Base-by-base conservation (phyloP, 306 rosid species). In the Inga oerstediana region DNA sequence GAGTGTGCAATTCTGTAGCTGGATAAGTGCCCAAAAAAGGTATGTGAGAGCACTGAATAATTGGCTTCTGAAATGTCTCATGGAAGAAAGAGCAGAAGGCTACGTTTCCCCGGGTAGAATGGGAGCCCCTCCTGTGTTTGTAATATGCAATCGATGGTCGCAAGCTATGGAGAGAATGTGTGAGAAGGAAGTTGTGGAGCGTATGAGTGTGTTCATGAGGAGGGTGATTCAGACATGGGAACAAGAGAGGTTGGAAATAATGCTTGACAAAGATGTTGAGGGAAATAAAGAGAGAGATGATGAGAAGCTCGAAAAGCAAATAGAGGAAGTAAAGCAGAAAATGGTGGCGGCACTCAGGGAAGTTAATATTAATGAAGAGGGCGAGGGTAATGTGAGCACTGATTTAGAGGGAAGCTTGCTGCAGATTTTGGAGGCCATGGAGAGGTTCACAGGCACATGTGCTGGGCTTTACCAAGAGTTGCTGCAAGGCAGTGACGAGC, bases 61-160 rank as follows among this genome's bases (percentile, higher is more conserved):
- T 74, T 97, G 98, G 97, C 94, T 97, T 79, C 82, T 89, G 51
- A 97, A 92, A 85, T 97, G 97, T 83, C 93, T 97, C 51, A 54
- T 85, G 7, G 97, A 94, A 86, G 98, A 92, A 86, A 92, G 95
- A 48, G 67, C 92, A 2, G 99, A 96, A 81, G 97, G 98, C 44
- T 51, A 80, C 76, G 93, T 92, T 80, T 97, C 99, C 43, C 97
- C 99, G 20, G 89, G 98, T 68, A 87, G 99, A 75, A 81, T 97
- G 20, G 99, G 97, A 11, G 99, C 98, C 1, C 99, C 99, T 4
- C 92, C 82, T 8, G 87, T 97, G 76, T 97, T 97, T 83, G 97
- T 97, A 24, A 91, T 97, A 85, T 97, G 98, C 79, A 87, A 97
- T 82, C 97, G 91, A 79, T 94, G 99, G 99, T 87, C 92, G 70